phyloP scores from a whole-genome alignment of 768 basidiomycete species.

The Clathrus columnatus region DNA sequence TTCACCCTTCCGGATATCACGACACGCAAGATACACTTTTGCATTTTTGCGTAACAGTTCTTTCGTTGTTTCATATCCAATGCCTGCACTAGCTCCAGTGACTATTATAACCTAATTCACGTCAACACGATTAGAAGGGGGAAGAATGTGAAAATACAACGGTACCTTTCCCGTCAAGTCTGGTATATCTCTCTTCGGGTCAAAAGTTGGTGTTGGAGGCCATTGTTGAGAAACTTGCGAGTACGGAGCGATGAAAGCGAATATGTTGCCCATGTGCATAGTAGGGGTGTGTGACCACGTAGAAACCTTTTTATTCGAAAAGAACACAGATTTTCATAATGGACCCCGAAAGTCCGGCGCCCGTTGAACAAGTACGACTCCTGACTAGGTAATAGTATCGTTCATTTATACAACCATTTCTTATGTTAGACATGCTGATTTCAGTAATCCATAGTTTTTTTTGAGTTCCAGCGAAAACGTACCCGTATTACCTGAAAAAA shows the following conservation, averaged over 20 bases:
- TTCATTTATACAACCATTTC: too few species aligned
- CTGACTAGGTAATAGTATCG: too few species aligned
- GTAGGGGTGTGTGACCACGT: too few species aligned
- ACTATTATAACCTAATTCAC: background rate
- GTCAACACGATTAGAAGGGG: background rate
- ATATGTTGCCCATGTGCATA: background rate
- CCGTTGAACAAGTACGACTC: too few species aligned
- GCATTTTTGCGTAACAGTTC: slow-evolving; percentile 10
- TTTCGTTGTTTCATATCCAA: slow-evolving; percentile 7
- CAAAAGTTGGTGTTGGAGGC: background rate
- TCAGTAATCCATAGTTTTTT: too few species aligned
- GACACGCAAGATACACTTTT: slow-evolving; percentile 11
- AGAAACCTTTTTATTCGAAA: too few species aligned
- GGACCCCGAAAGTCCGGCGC: too few species aligned
- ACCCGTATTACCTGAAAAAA: too few species aligned
- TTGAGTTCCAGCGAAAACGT: too few species aligned
- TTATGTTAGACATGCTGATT: too few species aligned
- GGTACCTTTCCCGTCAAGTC: slow-evolving; percentile 6
- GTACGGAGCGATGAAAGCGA: background rate
- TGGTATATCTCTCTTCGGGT: slow-evolving; percentile 3
- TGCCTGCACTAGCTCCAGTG: slow-evolving; percentile 4
- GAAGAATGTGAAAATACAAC: background rate
- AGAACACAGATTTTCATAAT: too few species aligned
- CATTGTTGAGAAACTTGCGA: background rate
- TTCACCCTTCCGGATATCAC: background rate